Conservation (phyloP, 2,329 filamentous ascomycete genomes). For the Botryotinia calthae region DNA sequence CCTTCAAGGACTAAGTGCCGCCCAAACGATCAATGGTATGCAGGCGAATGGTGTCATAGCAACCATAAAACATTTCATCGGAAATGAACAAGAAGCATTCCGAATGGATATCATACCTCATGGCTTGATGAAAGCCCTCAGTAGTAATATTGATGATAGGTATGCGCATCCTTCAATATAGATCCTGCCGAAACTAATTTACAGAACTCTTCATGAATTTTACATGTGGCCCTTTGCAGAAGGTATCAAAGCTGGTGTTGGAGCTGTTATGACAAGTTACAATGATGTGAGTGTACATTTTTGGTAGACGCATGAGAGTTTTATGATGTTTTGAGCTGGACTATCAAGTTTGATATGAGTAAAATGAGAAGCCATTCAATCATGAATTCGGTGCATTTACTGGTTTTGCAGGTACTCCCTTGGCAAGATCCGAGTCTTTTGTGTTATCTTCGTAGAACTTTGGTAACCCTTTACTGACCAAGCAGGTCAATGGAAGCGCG, state of each 20-base stretch:
- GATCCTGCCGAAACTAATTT: conserved; percentile 1
- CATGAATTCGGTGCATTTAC: neutral
- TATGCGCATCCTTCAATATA: neutral
- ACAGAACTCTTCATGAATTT: conserved; percentile 55
- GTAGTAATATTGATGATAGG: conserved; percentile 55
- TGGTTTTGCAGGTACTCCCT: neutral
- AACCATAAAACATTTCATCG: conserved; percentile 56
- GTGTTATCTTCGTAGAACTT: neutral
- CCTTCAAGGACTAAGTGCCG: conserved; percentile 54
- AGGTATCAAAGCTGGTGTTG: conserved; percentile 67
- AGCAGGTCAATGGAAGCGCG: conserved; percentile 57
- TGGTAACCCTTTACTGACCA: neutral
- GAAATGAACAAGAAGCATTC: conserved; percentile 44
- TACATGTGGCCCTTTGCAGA: conserved; percentile 59
- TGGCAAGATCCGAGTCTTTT: neutral
- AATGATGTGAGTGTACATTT: conserved; percentile 48
- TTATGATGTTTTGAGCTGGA: neutral
- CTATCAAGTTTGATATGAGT: neutral
- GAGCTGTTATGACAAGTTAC: conserved; percentile 80
- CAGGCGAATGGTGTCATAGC: conserved; percentile 57
- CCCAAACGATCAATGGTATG: conserved; percentile 54
- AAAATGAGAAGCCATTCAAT: neutral
- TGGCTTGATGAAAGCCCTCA: conserved; percentile 39
- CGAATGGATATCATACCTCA: conserved; percentile 37
- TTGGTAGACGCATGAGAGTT: neutral